Evolutionary conservation across 768 basidiomycete species (phyloP), one percentile per base, ranked within the genome.

Genomic region (Phaeotremella fagi): DNA sequence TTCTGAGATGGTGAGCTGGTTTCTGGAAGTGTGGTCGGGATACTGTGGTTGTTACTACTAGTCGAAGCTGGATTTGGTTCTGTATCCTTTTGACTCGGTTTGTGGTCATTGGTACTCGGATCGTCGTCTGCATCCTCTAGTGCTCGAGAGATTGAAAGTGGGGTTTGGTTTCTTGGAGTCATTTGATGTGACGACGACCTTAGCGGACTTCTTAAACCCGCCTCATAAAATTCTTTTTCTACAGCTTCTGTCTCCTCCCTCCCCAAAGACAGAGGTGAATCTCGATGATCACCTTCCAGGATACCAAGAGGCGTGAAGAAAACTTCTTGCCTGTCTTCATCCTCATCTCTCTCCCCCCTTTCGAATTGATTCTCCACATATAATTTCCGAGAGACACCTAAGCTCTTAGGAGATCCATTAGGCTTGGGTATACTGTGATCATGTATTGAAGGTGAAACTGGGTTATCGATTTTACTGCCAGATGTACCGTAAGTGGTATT

Each of bases 311-410:
- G 31, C 7, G 16, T 33, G 31, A 41, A 18, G 38, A 41, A 9
- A 41, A 7, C 12, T 11, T 6, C 12, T 41, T 41, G 38, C 7
- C 38, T 11, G 38, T 14, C 38, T 18, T 41, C 18, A 20, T 18
- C 11, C 12, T 41, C 38, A 14, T 6, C 11, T 41, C 38, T 20
- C 38, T 41, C 18, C 12, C 38, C 20, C 7, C 20, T 20, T 9
- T 41, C 38, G 12, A 12, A 11, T 20, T 20, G 38, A 37, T 63
- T 63, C 44, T 59, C 50, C 2, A 63, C 48, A 44, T 56, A 59
- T 2, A 63, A 35, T 2, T 52, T 27, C 20, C 58, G 35, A 24
- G 35, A 33, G 26, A 59, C 37, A 6, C 38, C 38, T 7, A 22
- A 22, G 22, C 38, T 41, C 38, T 7, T 41, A 9, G 38, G 38